These are phyloP conservation scores for Chionographis japonica DNA, from an alignment of 106 monocot species.

Conservation along the genomic window DNA sequence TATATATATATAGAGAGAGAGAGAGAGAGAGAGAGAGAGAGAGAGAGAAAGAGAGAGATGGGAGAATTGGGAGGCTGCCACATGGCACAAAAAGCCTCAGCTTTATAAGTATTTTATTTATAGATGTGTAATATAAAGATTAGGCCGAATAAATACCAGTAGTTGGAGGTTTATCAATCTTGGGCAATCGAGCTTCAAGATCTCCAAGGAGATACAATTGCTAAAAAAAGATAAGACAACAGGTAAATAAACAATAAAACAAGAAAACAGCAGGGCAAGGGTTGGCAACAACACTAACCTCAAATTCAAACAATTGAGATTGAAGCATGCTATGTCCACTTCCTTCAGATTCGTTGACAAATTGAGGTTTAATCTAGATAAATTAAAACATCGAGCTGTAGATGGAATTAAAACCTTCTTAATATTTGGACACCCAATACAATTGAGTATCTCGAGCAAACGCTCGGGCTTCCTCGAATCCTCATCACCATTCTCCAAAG, in stretches of 20 bases:
- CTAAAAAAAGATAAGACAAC: constrained; percentile 24
- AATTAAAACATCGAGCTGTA: constrained; percentile 44
- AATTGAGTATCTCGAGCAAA: constrained; percentile 81
- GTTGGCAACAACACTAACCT: constrained; percentile 40
- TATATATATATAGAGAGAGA: too few relatives aligned
- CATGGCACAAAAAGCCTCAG: too few relatives aligned
- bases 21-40: too few relatives aligned
- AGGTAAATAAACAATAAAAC: neutral
- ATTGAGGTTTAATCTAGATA: constrained; percentile 77
- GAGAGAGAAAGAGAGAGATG: too few relatives aligned
- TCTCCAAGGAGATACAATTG: constrained; percentile 81
- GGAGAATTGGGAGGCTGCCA: too few relatives aligned
- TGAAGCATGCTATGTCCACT: constrained; percentile 73
- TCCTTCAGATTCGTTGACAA: constrained; percentile 87
- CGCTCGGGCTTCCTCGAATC: constrained; percentile 28
- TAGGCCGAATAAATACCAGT: constrained; percentile 32
- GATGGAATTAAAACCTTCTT: constrained; percentile 68
- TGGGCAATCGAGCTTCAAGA: constrained; percentile 84
- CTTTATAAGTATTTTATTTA: too few relatives aligned
- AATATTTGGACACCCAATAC: constrained; percentile 91
- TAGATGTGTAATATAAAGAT: too few relatives aligned
- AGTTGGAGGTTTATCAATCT: constrained; percentile 72
- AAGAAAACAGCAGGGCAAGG: neutral
- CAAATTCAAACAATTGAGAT: constrained; percentile 70
- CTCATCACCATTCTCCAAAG: constrained; percentile 8